Percentiles rank a stretch among this genome's conserved stretches.
phyloP scores from a whole-genome alignment of 1,284 basidiomycete genomes.

The Cryptococcus hybrid region DNA sequence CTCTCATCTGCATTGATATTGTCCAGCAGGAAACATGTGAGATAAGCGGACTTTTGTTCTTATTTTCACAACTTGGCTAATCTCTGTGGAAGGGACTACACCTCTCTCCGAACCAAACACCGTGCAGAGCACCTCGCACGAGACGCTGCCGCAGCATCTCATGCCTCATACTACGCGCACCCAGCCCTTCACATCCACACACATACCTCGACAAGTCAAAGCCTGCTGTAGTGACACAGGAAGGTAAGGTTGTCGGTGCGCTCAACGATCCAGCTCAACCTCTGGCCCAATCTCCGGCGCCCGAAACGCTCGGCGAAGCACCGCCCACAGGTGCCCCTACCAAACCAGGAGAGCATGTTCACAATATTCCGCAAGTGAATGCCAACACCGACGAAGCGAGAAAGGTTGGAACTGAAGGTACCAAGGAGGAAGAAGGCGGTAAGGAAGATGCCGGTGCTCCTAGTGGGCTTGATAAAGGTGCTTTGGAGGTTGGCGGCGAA shows the following conservation, averaged over 20 bases:
- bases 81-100: constrained; percentile 26
- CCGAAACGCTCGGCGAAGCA: background rate
- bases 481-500: constrained; percentile 31
- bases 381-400: constrained; percentile 15
- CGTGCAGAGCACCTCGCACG: constrained; percentile 39
- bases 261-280: constrained; percentile 28
- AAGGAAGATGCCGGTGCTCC: constrained; percentile 33
- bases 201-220: constrained; percentile 16
- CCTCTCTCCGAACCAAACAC: constrained; percentile 11
- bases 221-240: constrained; percentile 8
- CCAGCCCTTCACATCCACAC: constrained; percentile 36
- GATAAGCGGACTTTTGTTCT: no score
- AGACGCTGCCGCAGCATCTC: constrained; percentile 38
- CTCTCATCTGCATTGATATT: no score
- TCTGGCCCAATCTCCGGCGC: constrained; percentile 3
- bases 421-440: constrained; percentile 33
- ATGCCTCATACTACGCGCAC: constrained; percentile 44
- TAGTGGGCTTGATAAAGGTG: constrained; percentile 33
- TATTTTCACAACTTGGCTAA: no score
- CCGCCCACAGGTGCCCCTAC: constrained; percentile 3
- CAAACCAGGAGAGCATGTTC: background rate
- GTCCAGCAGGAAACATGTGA: no score
- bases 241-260: constrained; percentile 20
- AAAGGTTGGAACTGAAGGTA: constrained; percentile 19
- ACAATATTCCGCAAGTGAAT: constrained; percentile 12